These are phyloP conservation scores for Rhizopus arrhizus DNA, from an alignment of 371 early-diverging fungal species.

Conservation along the genomic window DNA sequence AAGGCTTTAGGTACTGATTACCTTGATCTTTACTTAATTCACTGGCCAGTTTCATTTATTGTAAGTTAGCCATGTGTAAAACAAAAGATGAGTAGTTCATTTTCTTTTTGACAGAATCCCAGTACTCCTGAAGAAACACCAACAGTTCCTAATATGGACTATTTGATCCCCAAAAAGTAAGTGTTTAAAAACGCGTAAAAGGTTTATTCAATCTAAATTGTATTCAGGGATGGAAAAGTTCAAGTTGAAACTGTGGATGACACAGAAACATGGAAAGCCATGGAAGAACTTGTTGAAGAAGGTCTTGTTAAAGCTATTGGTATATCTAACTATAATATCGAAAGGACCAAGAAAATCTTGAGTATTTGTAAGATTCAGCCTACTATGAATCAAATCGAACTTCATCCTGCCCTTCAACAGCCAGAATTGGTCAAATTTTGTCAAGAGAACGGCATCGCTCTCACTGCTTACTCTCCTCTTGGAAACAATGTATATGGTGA, in stretches of 20 bases:
- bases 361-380: slow-evolving; percentile 63
- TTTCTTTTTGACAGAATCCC: slow-evolving; percentile 28
- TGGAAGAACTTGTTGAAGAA: slow-evolving; percentile 67
- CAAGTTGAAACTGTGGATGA: slow-evolving; percentile 50
- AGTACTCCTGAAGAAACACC: slow-evolving; percentile 42
- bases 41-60: slow-evolving; percentile 59
- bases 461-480: slow-evolving; percentile 50
- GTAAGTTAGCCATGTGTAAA: slow-evolving; percentile 22
- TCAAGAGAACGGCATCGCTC: slow-evolving; percentile 33
- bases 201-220: neutral
- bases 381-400: slow-evolving; percentile 66
- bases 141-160: slow-evolving; percentile 33
- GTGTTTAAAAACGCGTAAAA: neutral
- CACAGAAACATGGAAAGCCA: slow-evolving; percentile 71
- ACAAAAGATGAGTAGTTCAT: slow-evolving; percentile 17
- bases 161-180: slow-evolving; percentile 42
- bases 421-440: slow-evolving; percentile 43
- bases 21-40: slow-evolving; percentile 90
- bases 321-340: slow-evolving; percentile 69
- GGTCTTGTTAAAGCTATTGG: slow-evolving; percentile 70
- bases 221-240: slow-evolving; percentile 33
- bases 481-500: slow-evolving; percentile 71
- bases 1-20: slow-evolving; percentile 78
- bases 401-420: slow-evolving; percentile 62
- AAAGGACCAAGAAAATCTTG: slow-evolving; percentile 55